A percentile compares a stretch with the other conserved stretches of the same genome.
These are phyloP conservation scores for Stachybotrys elegans DNA, from an alignment of 2,329 filamentous ascomycete species.

Conservation along the genomic window DNA sequence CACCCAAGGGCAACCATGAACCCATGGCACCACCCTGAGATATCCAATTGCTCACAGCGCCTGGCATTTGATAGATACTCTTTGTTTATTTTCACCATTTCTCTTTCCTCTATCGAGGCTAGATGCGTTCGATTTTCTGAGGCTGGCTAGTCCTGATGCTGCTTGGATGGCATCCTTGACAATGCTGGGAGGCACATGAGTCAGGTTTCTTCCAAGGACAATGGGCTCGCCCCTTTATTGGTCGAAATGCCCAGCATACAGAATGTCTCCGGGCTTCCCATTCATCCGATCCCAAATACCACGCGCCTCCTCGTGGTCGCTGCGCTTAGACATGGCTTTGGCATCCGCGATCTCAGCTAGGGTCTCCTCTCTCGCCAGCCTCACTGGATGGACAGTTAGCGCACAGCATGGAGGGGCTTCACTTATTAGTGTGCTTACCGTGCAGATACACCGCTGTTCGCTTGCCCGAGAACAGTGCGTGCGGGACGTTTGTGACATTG, in stretches of 20 bases:
- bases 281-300: conserved; percentile 43
- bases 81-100: no score
- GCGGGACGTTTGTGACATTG: conserved; percentile 55
- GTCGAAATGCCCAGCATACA: conserved; percentile 40
- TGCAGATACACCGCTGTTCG: conserved; percentile 52
- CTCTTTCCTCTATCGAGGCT: no score
- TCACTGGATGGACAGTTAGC: conserved; percentile 21
- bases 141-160: no score
- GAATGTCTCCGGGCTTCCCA: conserved; percentile 32
- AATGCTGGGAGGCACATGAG: no score
- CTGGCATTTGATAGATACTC: no score
- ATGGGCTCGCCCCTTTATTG: no score
- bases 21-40: no score
- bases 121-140: no score
- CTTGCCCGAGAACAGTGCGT: conserved; percentile 57
- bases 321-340: conserved; percentile 17
- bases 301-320: conserved; percentile 28
- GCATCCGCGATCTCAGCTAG: conserved; percentile 24
- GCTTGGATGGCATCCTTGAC: no score
- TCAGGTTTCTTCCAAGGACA: no score
- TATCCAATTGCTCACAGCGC: no score
- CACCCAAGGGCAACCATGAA: no score
- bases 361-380: conserved; percentile 35
- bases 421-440: conserved; percentile 32
- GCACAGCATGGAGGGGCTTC: background rate